Evolutionary conservation across 768 basidiomycete species (phyloP), one percentile per base, ranked within the genome.

Genomic region (Mycena venus): DNA sequence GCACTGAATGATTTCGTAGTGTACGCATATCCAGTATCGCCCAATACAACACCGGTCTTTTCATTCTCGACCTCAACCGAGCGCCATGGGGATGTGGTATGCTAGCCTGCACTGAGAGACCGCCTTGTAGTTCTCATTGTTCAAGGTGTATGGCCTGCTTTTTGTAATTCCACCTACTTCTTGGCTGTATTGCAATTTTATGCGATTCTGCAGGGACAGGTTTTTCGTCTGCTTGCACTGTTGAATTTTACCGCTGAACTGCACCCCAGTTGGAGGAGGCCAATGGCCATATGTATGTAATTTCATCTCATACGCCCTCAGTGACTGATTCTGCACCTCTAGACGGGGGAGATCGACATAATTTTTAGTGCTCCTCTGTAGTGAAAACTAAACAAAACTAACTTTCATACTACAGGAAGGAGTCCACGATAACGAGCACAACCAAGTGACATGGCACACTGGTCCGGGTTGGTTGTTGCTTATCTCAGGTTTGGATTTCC

Each of bases 1-100:
- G n/a, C 9, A n/a, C 51, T 29, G 47, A 72, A 8, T 60, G n/a
- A 60, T 66, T n/a, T 55, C 51, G 3, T 70, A 94, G 96, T 76
- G 93, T 98, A 70, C 92, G 96, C 55, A 92, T 98, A 81, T 91
- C 90, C 56, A 93, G 92, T 75, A 79, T 88, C 44, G 85, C 87
- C 9, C 79, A 84, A 56, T 95, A 94, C 80, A 93, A 91, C 72
- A 91, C 92, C 12, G 96, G 96, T 34, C 85, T 98, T 25, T 96
- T 97, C 80, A 89, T 98, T 72, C 86, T 97, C 29, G 96, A 98
- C 80, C 87, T 95, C 36, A 91, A 93, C 70, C 91, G 89, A 82
- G 95, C 96, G 56, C 96, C 96, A 0, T 95, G 93, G 91, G 96
- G 96, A 66, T 98, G 96, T 83, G 95, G 95, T 91, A 84, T 68